Base-by-base conservation (phyloP, 306 rosid genomes). In the Elaeagnus macrophylla region DNA sequence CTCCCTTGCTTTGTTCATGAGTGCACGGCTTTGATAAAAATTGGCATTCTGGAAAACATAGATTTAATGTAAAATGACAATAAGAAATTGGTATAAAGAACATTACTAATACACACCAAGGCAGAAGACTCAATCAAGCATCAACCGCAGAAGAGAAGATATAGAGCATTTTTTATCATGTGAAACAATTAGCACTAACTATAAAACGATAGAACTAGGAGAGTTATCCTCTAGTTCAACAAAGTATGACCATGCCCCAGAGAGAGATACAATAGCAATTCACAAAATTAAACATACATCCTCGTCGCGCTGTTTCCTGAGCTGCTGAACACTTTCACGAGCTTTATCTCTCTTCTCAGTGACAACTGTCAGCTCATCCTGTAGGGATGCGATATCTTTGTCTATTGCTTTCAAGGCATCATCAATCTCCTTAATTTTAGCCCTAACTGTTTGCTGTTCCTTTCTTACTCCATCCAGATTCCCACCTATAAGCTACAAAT, bases 381-480 rank as follows among this genome's bases (percentile, higher is more conserved):
- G 79, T 16, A 87, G 72, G 53, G 82, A 52, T 63, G 72, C 61
- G 60, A 93, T 80, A 53, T 83, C 89, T 52, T 79, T 68, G 53
- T 93, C 89, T 25, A 79, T 48, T 36, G 55, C 65, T 56, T 77
- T 75, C 60, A 84, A 57, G 13, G 54, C 81, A 17, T 84, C 94
- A 39, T 93, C 96, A 50, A 87, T 76, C 66, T 87, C 85, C 81
- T 80, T 77, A 79, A 93, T 93, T 71, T 93, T 87, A 72, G 78
- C 70, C 72, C 83, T 65, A 73, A 87, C 67, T 0, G 67, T 71
- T 51, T 87, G 81, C 64, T 88, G 84, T 65, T 93, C 96, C 75
- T 93, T 93, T 80, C 77, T 87, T 59, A 84, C 93, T 66, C 95
- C 99, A 75, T 80, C 76, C 82, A 87, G 75, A 77, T 91, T 95